Percentiles rank a stretch among this genome's conserved stretches.
Evolutionary conservation across 2,329 filamentous ascomycete genomes (phyloP).

Genomic region (Dothiorella sarmentorum): DNA sequence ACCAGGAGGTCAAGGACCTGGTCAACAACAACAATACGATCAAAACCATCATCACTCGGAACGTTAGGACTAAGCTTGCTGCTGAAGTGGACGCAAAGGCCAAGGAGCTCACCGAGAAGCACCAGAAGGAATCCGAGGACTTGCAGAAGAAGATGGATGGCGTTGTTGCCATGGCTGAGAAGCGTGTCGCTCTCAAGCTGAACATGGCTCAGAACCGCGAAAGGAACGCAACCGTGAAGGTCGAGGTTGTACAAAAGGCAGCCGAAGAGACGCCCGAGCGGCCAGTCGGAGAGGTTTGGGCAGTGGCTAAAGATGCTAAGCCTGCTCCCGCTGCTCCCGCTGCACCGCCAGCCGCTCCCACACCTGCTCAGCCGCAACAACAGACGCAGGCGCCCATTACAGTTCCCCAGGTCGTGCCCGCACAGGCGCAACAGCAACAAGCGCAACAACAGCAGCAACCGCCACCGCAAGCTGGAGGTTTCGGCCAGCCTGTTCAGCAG

Average conservation of each 20-base stretch:
- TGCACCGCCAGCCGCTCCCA: conserved; percentile 11
- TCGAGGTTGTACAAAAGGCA: conserved; percentile 75
- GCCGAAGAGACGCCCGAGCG: conserved; percentile 80
- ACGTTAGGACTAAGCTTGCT: conserved; percentile 51
- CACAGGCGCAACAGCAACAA: conserved; percentile 1
- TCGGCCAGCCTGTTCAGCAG: conserved; percentile 3
- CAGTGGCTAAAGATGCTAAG: conserved; percentile 67
- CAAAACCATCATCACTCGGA: conserved; percentile 52
- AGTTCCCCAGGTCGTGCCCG: not conserved
- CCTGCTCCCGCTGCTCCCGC: conserved; percentile 24
- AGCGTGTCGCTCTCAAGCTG: conserved; percentile 69
- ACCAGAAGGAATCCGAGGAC: conserved; percentile 30
- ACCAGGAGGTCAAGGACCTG: conserved; percentile 50
- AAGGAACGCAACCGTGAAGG: conserved; percentile 63
- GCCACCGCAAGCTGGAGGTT: not conserved
- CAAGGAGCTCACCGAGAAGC: conserved; percentile 27
- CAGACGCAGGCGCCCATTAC: not conserved
- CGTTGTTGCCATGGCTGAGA: conserved; percentile 66
- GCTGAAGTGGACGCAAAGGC: conserved; percentile 37
- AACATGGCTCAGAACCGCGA: conserved; percentile 74
- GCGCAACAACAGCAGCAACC: no score
- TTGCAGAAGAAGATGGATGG: conserved; percentile 41
- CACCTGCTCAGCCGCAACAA: conserved; percentile 7
- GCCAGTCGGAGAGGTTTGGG: conserved; percentile 84
- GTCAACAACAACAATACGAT: conserved; percentile 50